Evolutionary conservation across 371 early-diverging fungal species (phyloP).

Genomic region (Mucor mucedo): DNA sequence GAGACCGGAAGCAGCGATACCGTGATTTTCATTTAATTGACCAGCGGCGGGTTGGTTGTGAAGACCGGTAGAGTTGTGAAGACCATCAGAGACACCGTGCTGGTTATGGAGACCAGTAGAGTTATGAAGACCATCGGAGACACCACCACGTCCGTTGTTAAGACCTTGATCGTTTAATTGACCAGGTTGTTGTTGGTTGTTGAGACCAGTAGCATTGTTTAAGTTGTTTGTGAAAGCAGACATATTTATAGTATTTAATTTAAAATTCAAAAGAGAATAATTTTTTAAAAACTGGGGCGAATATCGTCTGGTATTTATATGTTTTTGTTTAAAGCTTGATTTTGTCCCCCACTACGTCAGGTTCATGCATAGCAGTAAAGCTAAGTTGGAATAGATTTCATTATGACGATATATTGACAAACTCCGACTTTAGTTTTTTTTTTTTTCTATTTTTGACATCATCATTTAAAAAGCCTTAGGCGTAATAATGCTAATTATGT

Average conservation of each 20-base stretch:
- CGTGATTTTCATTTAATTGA: conserved; percentile 34
- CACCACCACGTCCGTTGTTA: conserved; percentile 17
- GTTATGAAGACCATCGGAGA: neutral
- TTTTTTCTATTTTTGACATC: neutral
- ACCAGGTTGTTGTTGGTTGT: conserved; percentile 2
- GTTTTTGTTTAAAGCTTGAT: too few relatives aligned
- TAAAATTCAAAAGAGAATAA: too few relatives aligned
- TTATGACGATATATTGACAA: neutral
- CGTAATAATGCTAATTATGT: too few relatives aligned
- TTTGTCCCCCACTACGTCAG: too few relatives aligned
- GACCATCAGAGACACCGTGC: too few relatives aligned
- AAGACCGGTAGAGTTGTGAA: neutral
- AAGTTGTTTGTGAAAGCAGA: neutral
- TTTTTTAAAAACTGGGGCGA: neutral
- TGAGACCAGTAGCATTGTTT: neutral
- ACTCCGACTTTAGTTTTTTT: neutral
- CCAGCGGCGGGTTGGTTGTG: conserved; percentile 2
- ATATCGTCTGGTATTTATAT: too few relatives aligned
- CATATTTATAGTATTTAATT: too few relatives aligned
- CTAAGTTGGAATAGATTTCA: too few relatives aligned
- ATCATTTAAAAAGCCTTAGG: too few relatives aligned
- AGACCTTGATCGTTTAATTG: conserved; percentile 34
- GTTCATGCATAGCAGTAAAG: too few relatives aligned
- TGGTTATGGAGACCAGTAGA: conserved; percentile 3
- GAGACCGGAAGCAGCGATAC: conserved; percentile 30